A percentile compares a stretch with the other conserved stretches of the same genome.
phyloP scores from a whole-genome alignment of 345 rosid species.

The Acer negundo region DNA sequence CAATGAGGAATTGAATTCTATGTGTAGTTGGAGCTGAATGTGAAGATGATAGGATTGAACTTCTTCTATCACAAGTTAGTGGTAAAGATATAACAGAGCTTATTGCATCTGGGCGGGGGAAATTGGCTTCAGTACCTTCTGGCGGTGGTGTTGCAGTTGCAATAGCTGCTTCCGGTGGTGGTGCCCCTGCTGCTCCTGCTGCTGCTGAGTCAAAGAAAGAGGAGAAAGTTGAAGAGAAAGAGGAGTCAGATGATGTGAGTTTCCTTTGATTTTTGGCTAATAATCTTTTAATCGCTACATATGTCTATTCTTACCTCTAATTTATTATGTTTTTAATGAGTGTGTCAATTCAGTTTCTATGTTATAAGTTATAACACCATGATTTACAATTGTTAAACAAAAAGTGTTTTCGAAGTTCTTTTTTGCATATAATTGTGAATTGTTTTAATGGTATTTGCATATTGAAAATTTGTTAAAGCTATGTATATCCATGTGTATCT shows the following conservation, averaged over 20 bases:
- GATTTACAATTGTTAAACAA: too few species aligned
- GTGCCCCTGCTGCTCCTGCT: constrained; percentile 44
- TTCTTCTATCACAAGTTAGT: constrained; percentile 58
- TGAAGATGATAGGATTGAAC: constrained; percentile 58
- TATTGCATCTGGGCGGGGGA: constrained; percentile 83
- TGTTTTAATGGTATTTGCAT: neutral
- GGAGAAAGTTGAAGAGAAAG: constrained; percentile 76
- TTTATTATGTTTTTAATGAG: neutral
- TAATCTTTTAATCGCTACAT: neutral
- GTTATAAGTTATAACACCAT: neutral
- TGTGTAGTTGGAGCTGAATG: constrained; percentile 71
- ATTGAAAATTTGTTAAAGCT: neutral
- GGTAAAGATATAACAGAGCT: constrained; percentile 79
- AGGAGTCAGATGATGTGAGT: constrained; percentile 82
- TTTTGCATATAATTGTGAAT: neutral
- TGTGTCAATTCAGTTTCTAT: neutral
- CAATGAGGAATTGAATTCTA: neutral
- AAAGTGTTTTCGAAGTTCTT: neutral
- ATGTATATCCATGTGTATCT: neutral
- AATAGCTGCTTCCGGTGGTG: constrained; percentile 38
- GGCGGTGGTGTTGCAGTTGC: constrained; percentile 64
- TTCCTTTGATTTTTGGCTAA: neutral
- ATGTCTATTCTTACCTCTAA: neutral
- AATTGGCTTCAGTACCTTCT: constrained; percentile 69
- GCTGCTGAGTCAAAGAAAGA: constrained; percentile 77